Conservation (phyloP, 805 yeast species). For the Torulaspora gathmanii region DNA sequence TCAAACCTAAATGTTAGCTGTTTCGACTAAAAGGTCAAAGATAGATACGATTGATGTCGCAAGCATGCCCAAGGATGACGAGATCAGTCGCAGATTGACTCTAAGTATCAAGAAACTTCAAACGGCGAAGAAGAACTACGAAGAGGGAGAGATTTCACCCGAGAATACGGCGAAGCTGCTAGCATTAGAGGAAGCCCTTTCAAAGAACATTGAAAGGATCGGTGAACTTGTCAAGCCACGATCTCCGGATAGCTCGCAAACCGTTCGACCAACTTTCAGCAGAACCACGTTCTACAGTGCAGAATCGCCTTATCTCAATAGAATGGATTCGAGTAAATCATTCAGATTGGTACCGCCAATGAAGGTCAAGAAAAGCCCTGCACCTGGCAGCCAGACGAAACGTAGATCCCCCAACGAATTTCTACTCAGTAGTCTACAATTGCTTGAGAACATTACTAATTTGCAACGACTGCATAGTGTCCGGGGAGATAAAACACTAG, state of each 20-base stretch:
- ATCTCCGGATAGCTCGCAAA: not conserved
- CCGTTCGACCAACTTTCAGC: conserved; percentile 4
- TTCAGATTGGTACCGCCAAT: conserved; percentile 20
- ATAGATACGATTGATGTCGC: not conserved
- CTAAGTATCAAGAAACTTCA: conserved; percentile 1
- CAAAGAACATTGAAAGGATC: conserved; percentile 3
- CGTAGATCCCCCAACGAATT: conserved; percentile 4
- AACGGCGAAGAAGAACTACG: conserved; percentile 1
- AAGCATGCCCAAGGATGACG: conserved; percentile 6
- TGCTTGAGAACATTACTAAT: conserved; percentile 19
- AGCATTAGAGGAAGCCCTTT: conserved; percentile 1
- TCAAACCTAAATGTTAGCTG: no score
- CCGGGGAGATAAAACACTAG: no score
- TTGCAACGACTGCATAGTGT: conserved; percentile 9
- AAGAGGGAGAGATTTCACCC: not conserved
- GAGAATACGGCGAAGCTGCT: not conserved
- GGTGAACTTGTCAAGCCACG: not conserved
- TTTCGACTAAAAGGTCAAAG: not conserved
- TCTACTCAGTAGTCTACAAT: conserved; percentile 12
- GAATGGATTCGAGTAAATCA: conserved; percentile 16
- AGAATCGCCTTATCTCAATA: conserved; percentile 13
- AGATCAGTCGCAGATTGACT: conserved; percentile 1
- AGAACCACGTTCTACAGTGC: conserved; percentile 11
- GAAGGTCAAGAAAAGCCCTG: conserved; percentile 1
- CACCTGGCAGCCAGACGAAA: not conserved